These are phyloP conservation scores for Sugiyamaella valdiviana DNA, from an alignment of 805 yeast species.

Conservation along the genomic window DNA sequence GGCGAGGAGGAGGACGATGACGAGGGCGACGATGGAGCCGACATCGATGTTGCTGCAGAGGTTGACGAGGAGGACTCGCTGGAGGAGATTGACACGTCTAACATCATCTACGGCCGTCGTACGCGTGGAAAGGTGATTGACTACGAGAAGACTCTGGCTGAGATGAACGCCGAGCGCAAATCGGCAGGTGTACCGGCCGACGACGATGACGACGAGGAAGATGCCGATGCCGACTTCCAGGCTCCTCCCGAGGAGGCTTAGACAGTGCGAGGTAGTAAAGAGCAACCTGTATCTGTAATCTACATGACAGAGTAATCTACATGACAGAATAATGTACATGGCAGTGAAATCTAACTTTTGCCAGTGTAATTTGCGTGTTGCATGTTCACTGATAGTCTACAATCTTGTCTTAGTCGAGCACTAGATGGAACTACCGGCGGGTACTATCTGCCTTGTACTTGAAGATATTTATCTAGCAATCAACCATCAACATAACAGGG, in stretches of 20 bases:
- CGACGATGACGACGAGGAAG: slow-evolving; percentile 40
- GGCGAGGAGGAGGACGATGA: slow-evolving; percentile 40
- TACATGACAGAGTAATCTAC: not conserved
- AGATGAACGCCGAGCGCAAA: slow-evolving; percentile 48
- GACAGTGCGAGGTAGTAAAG: not conserved
- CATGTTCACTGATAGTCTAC: no score
- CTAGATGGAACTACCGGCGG: no score
- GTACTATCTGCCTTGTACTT: no score
- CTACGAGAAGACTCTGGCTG: slow-evolving; percentile 71
- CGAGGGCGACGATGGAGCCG: slow-evolving; percentile 42
- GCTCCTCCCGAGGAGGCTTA: slow-evolving; percentile 27
- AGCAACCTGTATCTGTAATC: no score
- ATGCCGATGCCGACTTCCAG: slow-evolving; percentile 47
- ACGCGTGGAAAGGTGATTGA: slow-evolving; percentile 87
- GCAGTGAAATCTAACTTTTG: no score
- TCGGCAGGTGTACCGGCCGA: slow-evolving; percentile 40
- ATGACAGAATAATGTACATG: not conserved
- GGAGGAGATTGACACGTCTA: slow-evolving; percentile 71
- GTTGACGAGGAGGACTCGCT: slow-evolving; percentile 75
- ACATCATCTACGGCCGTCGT: slow-evolving; percentile 75
- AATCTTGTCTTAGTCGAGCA: no score
- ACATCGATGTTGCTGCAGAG: slow-evolving; percentile 37
- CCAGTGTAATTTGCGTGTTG: no score
- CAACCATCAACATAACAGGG: not conserved
- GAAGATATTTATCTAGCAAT: not conserved